phyloP scores from a whole-genome alignment of 495 filamentous ascomycete species.

The Talaromyces stipitatus region DNA sequence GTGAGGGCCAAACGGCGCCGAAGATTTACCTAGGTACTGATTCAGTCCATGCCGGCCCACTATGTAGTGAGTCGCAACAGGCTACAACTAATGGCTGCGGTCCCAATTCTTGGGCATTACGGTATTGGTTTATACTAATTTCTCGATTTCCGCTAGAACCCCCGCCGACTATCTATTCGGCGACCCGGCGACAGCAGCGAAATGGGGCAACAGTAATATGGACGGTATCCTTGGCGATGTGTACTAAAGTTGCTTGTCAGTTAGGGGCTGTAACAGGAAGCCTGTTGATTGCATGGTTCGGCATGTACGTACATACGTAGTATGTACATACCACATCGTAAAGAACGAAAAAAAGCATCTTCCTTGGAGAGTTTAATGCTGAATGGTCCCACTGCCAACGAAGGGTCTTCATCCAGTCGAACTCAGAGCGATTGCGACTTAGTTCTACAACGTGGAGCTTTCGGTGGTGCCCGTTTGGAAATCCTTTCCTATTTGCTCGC shows the following conservation, averaged over 20 bases:
- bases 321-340: neutral
- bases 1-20: conserved; percentile 2
- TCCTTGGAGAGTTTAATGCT: neutral
- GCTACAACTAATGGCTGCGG: conserved; percentile 2
- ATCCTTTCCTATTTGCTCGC: neutral
- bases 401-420: neutral
- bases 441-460: conserved; percentile 1
- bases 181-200: neutral
- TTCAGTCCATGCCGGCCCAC: neutral
- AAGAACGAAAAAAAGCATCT: neutral
- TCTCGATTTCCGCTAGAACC: neutral
- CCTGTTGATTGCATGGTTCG: neutral
- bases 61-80: conserved; percentile 2
- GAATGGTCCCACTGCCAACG: neutral
- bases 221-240: neutral
- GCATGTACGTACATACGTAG: neutral
- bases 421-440: neutral
- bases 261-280: neutral
- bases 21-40: neutral
- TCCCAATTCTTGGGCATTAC: neutral
- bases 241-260: neutral
- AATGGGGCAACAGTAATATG: neutral
- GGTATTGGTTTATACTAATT: neutral
- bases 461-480: neutral
- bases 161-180: neutral